These are phyloP conservation scores for Halophytophthora polymorphica DNA, from an alignment of 352 stramenopile species.

Conservation along the genomic window DNA sequence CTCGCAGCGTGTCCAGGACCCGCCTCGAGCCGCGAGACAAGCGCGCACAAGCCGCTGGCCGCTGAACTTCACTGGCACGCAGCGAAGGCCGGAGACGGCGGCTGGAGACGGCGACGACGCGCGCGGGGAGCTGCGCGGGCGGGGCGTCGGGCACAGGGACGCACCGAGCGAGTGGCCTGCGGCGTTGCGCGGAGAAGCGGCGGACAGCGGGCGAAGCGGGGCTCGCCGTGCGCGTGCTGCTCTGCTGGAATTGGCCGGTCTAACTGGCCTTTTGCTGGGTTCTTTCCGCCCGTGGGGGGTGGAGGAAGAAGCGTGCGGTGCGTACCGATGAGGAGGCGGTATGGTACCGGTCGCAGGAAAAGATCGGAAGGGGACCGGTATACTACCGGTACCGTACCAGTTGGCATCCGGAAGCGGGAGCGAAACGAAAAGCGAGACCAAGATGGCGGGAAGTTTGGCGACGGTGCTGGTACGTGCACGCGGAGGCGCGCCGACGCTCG, in stretches of 20 bases:
- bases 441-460: constrained; percentile 24
- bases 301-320: not conserved
- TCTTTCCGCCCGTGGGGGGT: too few species aligned
- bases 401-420: not conserved
- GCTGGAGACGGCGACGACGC: not conserved
- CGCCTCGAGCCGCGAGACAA: too few species aligned
- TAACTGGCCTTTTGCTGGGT: constrained; percentile 36
- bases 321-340: not conserved
- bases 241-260: not conserved
- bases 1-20: not conserved
- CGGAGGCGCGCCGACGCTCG: not conserved
- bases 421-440: not conserved
- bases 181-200: not conserved
- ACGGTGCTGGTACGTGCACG: constrained; percentile 50
- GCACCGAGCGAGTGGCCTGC: not conserved
- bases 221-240: too few species aligned
- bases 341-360: not conserved
- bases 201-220: not conserved
- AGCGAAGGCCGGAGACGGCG: too few species aligned
- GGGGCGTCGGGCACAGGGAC: not conserved
- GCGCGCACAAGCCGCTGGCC: too few species aligned
- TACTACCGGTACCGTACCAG: constrained; percentile 2
- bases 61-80: too few species aligned
- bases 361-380: not conserved
- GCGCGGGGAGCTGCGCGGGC: not conserved